A percentile compares a stretch with the other conserved stretches of the same genome.
Evolutionary conservation across 768 basidiomycete species (phyloP).

Genomic region (Suillus decipiens): DNA sequence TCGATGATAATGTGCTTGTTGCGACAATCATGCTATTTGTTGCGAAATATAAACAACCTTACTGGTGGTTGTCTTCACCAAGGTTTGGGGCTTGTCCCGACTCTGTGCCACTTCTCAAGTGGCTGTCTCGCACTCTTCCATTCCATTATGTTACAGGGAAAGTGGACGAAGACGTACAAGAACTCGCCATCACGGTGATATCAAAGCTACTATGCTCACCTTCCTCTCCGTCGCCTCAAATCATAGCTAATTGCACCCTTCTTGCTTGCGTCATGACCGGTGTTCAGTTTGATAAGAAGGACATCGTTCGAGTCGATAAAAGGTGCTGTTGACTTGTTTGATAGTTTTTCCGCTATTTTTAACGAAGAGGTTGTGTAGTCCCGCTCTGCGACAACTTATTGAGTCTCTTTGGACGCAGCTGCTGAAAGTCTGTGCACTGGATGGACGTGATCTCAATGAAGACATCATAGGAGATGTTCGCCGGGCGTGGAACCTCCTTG

Average conservation of each 20-base stretch:
- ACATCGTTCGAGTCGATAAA: not conserved
- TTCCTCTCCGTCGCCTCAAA: not conserved
- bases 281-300: not conserved
- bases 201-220: not conserved
- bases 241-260: not conserved
- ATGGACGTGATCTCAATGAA: not conserved
- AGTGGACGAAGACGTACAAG: not conserved
- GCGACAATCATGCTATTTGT: not conserved
- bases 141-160: not conserved
- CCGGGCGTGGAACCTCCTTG: not conserved
- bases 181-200: not conserved
- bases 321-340: not conserved
- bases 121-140: not conserved
- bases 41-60: no score
- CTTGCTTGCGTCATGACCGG: not conserved
- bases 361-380: not conserved
- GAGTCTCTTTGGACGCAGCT: not conserved
- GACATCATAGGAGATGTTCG: no score
- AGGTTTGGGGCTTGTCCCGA: not conserved
- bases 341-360: not conserved
- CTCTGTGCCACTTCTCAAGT: not conserved
- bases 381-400: not conserved
- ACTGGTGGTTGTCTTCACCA: not conserved
- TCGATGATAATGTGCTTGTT: not conserved
- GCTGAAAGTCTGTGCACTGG: not conserved